phyloP scores from a whole-genome alignment of 805 yeast genomes.

The Ogataea zsoltii region DNA sequence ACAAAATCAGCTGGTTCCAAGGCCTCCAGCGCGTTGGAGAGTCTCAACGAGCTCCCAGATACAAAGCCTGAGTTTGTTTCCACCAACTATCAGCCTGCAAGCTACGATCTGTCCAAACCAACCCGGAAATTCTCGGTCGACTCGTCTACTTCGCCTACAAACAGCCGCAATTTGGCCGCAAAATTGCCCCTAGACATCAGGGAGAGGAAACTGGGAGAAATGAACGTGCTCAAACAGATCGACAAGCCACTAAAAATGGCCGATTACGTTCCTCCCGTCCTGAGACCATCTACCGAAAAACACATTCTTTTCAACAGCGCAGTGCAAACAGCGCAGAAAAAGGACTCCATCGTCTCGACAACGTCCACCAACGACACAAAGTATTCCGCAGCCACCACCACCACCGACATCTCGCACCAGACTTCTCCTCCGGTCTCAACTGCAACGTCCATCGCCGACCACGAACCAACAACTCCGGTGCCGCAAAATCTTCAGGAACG shows the following conservation, averaged over 20 bases:
- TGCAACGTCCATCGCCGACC: background rate
- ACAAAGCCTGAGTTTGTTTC: background rate
- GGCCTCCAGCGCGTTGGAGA: slow-evolving; percentile 21
- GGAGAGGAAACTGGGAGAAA: slow-evolving; percentile 10
- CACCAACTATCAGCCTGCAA: slow-evolving; percentile 43
- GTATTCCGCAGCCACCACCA: background rate
- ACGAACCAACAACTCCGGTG: background rate
- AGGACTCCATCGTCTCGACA: slow-evolving; percentile 9
- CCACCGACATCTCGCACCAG: background rate
- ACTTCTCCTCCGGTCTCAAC: slow-evolving; percentile 11
- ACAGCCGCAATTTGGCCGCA: background rate
- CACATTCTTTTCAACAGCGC: background rate
- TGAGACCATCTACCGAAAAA: slow-evolving; percentile 38
- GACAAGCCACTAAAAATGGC: slow-evolving; percentile 49
- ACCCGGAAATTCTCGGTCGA: slow-evolving; percentile 35
- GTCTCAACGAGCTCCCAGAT: slow-evolving; percentile 17
- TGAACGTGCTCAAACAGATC: slow-evolving; percentile 37
- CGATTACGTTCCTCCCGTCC: slow-evolving; percentile 52
- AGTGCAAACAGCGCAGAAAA: slow-evolving; percentile 1
- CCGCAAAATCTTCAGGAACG: background rate
- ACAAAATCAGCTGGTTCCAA: slow-evolving; percentile 6
- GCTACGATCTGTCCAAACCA: slow-evolving; percentile 45
- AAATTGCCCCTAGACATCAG: slow-evolving; percentile 3
- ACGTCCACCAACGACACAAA: slow-evolving; percentile 14
- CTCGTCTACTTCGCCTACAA: slow-evolving; percentile 12